phyloP scores from a whole-genome alignment of 768 basidiomycete species.

The Psilocybe azurescens region DNA sequence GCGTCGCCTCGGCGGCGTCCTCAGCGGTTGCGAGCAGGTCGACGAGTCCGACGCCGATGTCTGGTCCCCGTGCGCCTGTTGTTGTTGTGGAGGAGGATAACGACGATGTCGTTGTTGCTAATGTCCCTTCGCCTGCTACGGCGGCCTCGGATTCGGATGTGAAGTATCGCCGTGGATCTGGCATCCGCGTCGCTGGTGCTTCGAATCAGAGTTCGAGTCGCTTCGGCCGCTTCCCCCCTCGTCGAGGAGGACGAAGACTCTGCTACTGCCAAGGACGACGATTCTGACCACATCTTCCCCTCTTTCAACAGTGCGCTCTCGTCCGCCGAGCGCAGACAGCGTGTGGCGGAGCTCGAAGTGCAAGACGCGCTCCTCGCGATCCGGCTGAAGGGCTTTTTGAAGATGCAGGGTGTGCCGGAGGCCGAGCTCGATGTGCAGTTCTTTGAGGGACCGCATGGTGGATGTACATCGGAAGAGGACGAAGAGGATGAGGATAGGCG shows the following conservation, averaged over 20 bases:
- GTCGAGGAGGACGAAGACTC: constrained; percentile 25
- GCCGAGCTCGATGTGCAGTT: constrained; percentile 17
- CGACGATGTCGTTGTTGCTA: not conserved
- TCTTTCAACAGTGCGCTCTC: not conserved
- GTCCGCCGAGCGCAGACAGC: not conserved
- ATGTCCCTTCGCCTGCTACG: not conserved
- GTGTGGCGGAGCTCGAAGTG: constrained; percentile 25
- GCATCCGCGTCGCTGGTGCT: no score
- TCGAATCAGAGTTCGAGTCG: not conserved
- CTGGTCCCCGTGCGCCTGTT: no score
- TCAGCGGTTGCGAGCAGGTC: not conserved
- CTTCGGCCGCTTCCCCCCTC: constrained; percentile 22
- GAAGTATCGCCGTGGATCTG: no score
- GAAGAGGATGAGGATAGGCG: no score
- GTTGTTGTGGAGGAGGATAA: no score
- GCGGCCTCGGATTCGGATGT: not conserved
- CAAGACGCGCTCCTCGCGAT: constrained; percentile 31
- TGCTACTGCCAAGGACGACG: no score
- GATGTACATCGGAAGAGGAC: no score
- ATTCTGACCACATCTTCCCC: not conserved
- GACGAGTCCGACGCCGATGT: not conserved
- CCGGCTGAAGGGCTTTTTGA: constrained; percentile 24
- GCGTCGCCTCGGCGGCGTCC: not conserved
- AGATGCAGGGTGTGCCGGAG: constrained; percentile 26
- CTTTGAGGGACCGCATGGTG: no score